Evolutionary conservation across 2,329 filamentous ascomycete species (phyloP).

Genomic region (Trichoderma endophyticum): DNA sequence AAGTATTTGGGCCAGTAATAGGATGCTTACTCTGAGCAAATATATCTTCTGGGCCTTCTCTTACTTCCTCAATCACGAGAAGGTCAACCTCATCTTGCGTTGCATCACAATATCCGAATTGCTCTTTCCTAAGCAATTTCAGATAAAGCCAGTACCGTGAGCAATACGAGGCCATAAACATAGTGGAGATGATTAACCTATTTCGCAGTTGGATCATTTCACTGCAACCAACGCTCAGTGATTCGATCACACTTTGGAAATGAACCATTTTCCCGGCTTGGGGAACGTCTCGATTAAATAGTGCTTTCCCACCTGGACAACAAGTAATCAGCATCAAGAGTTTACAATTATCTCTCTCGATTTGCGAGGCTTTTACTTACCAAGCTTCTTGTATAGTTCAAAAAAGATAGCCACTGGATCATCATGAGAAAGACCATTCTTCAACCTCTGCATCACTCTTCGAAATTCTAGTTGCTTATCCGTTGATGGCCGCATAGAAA

Average conservation of each 20-base stretch:
- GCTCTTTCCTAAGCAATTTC: not conserved
- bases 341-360: not conserved
- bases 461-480: not conserved
- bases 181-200: fast-evolving
- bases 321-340: not conserved
- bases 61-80: fast-evolving
- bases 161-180: not conserved
- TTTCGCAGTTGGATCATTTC: not conserved
- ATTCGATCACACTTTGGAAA: not conserved
- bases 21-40: not conserved
- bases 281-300: not conserved
- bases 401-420: not conserved
- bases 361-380: not conserved
- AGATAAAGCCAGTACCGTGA: not conserved
- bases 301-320: fast-evolving
- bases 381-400: not conserved
- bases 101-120: not conserved
- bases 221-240: not conserved
- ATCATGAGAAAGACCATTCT: not conserved
- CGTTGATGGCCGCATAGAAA: not conserved
- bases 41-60: not conserved
- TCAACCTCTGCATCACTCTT: not conserved
- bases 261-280: not conserved
- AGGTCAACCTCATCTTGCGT: not conserved
- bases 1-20: not conserved